Conservation (phyloP, 768 basidiomycete species). For the Cystobasidium tubakii region DNA sequence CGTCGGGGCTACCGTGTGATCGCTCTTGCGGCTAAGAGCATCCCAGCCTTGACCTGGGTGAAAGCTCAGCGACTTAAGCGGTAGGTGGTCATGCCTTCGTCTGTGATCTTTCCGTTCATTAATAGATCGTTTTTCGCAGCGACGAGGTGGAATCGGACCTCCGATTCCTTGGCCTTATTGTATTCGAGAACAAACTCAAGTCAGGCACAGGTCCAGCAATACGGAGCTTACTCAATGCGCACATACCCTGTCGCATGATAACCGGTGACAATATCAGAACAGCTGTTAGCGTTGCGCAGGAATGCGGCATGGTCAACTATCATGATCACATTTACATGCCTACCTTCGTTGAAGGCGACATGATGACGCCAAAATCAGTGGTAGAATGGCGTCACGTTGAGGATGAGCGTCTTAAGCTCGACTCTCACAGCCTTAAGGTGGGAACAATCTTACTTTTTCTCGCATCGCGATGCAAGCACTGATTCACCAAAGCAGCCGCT, state of each 20-base stretch:
- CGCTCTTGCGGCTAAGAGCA: constrained; percentile 91
- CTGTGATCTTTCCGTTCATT: too few species aligned
- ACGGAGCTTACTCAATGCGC: constrained; percentile 75
- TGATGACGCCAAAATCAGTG: constrained; percentile 54
- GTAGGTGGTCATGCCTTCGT: too few species aligned
- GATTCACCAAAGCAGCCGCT: constrained; percentile 41
- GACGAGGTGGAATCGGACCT: constrained; percentile 89
- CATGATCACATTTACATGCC: constrained; percentile 85
- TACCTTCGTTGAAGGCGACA: constrained; percentile 63
- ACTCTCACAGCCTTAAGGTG: constrained; percentile 72
- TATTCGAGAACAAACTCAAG: constrained; percentile 97
- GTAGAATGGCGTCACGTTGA: constrained; percentile 91
- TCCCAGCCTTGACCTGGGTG: constrained; percentile 89
- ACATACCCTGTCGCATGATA: constrained; percentile 92
- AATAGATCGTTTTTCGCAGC: constrained; percentile 52
- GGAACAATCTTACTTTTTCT: not conserved
- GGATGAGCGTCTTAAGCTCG: constrained; percentile 73
- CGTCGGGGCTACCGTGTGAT: constrained; percentile 95
- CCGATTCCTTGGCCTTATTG: constrained; percentile 85
- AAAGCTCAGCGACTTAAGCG: constrained; percentile 94
- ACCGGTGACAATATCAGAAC: constrained; percentile 96
- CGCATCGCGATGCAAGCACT: not conserved
- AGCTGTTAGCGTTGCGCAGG: constrained; percentile 90
- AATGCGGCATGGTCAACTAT: constrained; percentile 81
- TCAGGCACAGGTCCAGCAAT: constrained; percentile 85